phyloP scores from a whole-genome alignment of 2,329 filamentous ascomycete genomes.

The Botrytis cinerea region DNA sequence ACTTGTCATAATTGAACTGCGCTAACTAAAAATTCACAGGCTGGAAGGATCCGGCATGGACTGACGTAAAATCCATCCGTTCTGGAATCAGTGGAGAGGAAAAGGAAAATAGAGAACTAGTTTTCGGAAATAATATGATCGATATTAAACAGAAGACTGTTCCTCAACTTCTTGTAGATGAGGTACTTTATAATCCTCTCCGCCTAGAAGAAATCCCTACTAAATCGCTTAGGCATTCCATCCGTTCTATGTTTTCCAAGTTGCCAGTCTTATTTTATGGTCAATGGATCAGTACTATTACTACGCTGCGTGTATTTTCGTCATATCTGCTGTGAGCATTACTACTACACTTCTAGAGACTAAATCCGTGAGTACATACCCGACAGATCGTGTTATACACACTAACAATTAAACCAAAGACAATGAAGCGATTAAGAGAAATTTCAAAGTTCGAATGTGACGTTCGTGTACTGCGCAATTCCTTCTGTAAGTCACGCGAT shows the following conservation, averaged over 20 bases:
- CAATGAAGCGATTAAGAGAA: conserved; percentile 86
- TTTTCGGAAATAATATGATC: conserved; percentile 89
- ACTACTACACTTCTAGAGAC: conserved; percentile 88
- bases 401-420: conserved; percentile 48
- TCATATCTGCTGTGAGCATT: conserved; percentile 93
- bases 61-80: conserved; percentile 71
- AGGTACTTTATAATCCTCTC: conserved; percentile 55
- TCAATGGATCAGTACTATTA: conserved; percentile 97
- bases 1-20: neutral
- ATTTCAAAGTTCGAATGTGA: conserved; percentile 96
- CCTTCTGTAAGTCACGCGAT: conserved; percentile 70
- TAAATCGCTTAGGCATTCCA: conserved; percentile 80
- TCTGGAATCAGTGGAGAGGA: conserved; percentile 86
- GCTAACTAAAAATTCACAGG: conserved; percentile 11
- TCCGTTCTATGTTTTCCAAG: conserved; percentile 97
- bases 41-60: conserved; percentile 95
- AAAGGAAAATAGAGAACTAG: conserved; percentile 75
- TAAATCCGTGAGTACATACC: conserved; percentile 60
- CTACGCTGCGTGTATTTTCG: conserved; percentile 91
- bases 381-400: conserved; percentile 6
- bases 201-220: conserved; percentile 25
- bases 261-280: conserved; percentile 92
- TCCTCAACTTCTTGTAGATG: conserved; percentile 81
- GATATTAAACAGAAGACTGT: conserved; percentile 90
- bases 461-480: conserved; percentile 86